Evolutionary conservation across 208 protist species (phyloP).

Genomic region (Giardia duodenalis): DNA sequence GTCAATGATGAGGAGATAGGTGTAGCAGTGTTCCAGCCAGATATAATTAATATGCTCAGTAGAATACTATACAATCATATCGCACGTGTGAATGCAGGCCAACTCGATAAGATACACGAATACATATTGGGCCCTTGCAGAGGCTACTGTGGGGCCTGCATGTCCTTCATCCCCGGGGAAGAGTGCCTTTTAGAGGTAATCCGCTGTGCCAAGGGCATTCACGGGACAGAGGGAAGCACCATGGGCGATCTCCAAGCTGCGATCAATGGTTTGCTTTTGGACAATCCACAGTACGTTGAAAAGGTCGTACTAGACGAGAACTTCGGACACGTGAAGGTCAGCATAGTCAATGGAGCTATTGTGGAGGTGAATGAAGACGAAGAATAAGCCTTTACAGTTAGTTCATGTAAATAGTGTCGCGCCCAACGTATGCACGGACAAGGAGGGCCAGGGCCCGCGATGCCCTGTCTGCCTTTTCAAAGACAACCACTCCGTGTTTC

Average conservation of each 20-base stretch:
- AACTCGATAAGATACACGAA: neutral
- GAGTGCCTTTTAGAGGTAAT: neutral
- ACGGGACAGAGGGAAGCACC: neutral
- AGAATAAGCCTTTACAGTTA: no score
- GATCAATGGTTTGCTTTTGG: neutral
- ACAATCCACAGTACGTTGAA: neutral
- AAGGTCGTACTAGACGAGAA: neutral
- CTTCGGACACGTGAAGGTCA: neutral
- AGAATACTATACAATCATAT: neutral
- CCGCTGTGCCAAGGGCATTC: neutral
- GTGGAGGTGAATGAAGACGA: no score
- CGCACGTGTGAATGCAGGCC: neutral
- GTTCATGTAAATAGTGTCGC: no score
- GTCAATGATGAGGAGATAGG: neutral
- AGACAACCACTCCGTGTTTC: constrained; percentile 24
- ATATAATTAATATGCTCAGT: neutral
- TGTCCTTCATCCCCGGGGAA: neutral
- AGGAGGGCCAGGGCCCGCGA: neutral
- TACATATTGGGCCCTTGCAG: neutral
- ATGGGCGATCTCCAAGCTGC: neutral
- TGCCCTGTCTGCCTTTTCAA: constrained; percentile 31
- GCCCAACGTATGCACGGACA: neutral
- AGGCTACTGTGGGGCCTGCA: neutral
- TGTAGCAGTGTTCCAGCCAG: neutral
- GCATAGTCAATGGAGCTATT: neutral